phyloP scores from a whole-genome alignment of 2,329 filamentous ascomycete species.

The Fusarium sterilihyphosum region DNA sequence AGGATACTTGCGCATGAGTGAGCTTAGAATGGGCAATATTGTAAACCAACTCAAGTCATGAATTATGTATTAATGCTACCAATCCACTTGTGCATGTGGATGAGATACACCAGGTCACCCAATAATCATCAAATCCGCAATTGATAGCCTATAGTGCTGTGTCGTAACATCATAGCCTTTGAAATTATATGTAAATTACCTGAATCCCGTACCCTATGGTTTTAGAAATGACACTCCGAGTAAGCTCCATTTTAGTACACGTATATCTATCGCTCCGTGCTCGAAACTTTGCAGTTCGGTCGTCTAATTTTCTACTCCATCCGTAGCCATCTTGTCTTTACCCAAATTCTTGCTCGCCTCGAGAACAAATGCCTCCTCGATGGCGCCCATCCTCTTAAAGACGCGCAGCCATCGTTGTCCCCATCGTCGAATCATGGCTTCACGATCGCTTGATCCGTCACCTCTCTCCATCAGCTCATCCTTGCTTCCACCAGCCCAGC shows the following conservation, averaged over 20 bases:
- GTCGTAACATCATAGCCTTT: not conserved
- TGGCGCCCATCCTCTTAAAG: conserved; percentile 81
- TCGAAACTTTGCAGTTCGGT: conserved; percentile 22
- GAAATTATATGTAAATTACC: not conserved
- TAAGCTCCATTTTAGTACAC: conserved; percentile 25
- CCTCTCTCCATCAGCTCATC: conserved; percentile 79
- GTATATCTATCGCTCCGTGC: not conserved
- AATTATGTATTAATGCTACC: conserved; percentile 10
- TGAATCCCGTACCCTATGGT: not conserved
- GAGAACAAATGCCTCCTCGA: conserved; percentile 78
- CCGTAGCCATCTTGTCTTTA: conserved; percentile 33
- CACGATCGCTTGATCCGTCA: conserved; percentile 66
- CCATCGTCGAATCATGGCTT: conserved; percentile 79
- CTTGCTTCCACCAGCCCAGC: conserved; percentile 77
- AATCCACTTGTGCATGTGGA: not conserved
- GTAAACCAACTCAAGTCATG: not conserved
- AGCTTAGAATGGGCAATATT: not conserved
- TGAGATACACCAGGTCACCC: not conserved
- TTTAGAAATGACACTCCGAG: not conserved
- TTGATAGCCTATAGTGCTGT: not conserved
- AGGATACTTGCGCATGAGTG: not conserved
- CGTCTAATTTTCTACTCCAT: conserved; percentile 35
- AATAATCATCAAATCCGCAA: not conserved
- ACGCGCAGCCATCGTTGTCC: conserved; percentile 87
- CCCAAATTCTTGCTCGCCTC: conserved; percentile 45